Evolutionary conservation across 768 basidiomycete genomes (phyloP), one percentile per base, ranked within the genome.

Genomic region (Hydnomerulius pinastri): DNA sequence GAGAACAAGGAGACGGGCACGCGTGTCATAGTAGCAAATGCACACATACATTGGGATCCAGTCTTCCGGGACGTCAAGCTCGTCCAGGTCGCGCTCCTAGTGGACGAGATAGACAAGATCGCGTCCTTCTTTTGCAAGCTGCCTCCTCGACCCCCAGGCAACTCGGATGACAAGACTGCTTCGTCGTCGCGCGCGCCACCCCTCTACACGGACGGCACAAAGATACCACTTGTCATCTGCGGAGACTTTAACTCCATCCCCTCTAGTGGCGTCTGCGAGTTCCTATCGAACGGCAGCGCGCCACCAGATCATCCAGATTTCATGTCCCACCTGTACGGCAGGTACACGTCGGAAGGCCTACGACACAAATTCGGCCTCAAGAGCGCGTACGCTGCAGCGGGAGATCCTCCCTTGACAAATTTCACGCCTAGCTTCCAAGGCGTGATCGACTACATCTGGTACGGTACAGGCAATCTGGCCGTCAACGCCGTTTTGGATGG

Each of bases 241-340:
- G 93, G 94, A n/a, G 97, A 99, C 72, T 94, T 88, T 75, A 99
- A 99, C 76, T 96, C 93, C 42, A 71, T 86, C 2, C 89, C 92
- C 1, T 73, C 75, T 9, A 92, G 90, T 28, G 93, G 93, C 6
- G 90, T 98, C 17, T 97, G 91, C 74, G 92, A 98, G 60, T 94
- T 89, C 75, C 69, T 98, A 45, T 78, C 87, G 21, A 82, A 76
- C 8, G 96, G 97, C 10, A 65, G 70, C 8, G 73, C 87, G 4
- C 71, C 86, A 2, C 74, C 82, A 7, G 79, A 88, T 51, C 97
- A 99, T 60, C 80, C 85, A 9, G 97, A 99, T 67, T 98, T 98
- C 69, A 82, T 96, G 84, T 80, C 79, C 6, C 92, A 97, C 65
- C 78, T 79, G 33, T 99, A 99, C 58, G 97, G 97, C 37, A 79